A percentile compares a stretch with the other conserved stretches of the same genome.
Evolutionary conservation across 2,329 filamentous ascomycete species (phyloP).

Genomic region (Fusarium chlamydosporum): DNA sequence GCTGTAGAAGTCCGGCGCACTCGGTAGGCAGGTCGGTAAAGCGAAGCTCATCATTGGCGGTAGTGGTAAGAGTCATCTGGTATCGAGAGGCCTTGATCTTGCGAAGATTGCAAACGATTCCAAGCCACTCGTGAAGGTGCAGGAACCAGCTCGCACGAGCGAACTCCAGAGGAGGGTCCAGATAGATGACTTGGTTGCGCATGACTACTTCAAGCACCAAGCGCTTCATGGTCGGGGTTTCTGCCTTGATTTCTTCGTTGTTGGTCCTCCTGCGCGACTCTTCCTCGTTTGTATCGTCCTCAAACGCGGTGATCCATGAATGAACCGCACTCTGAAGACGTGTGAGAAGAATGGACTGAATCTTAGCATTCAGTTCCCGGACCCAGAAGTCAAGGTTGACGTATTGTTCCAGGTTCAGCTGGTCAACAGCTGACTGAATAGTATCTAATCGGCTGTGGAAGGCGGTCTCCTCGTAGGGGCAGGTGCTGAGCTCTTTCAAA

Average conservation of each 20-base stretch:
- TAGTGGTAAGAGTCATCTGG: slow-evolving; percentile 84
- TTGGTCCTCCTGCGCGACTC: slow-evolving; percentile 66
- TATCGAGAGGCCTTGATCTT: slow-evolving; percentile 97
- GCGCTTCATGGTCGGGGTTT: slow-evolving; percentile 76
- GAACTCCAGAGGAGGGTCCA: slow-evolving; percentile 93
- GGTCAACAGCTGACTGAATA: slow-evolving; percentile 93
- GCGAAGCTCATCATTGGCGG: slow-evolving; percentile 73
- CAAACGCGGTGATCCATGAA: slow-evolving; percentile 89
- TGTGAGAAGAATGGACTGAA: slow-evolving; percentile 83
- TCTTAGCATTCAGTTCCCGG: slow-evolving; percentile 84
- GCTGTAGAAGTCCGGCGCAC: slow-evolving; percentile 82
- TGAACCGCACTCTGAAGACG: slow-evolving; percentile 87
- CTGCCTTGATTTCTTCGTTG: slow-evolving; percentile 63
- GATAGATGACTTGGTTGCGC: slow-evolving; percentile 97
- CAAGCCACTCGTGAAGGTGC: slow-evolving; percentile 94
- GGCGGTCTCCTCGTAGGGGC: slow-evolving; percentile 82
- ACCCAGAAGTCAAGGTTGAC: slow-evolving; percentile 95
- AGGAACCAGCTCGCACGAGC: slow-evolving; percentile 94
- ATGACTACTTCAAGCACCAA: slow-evolving; percentile 95
- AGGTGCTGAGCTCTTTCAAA: slow-evolving; percentile 84
- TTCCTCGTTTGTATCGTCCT: slow-evolving; percentile 70
- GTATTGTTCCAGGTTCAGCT: slow-evolving; percentile 96
- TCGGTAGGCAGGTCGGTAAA: slow-evolving; percentile 89
- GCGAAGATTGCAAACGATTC: slow-evolving; percentile 89
- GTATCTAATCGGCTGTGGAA: slow-evolving; percentile 86